Evolutionary conservation across 345 rosid genomes (phyloP).

Genomic region (Eucalyptus decipiens): DNA sequence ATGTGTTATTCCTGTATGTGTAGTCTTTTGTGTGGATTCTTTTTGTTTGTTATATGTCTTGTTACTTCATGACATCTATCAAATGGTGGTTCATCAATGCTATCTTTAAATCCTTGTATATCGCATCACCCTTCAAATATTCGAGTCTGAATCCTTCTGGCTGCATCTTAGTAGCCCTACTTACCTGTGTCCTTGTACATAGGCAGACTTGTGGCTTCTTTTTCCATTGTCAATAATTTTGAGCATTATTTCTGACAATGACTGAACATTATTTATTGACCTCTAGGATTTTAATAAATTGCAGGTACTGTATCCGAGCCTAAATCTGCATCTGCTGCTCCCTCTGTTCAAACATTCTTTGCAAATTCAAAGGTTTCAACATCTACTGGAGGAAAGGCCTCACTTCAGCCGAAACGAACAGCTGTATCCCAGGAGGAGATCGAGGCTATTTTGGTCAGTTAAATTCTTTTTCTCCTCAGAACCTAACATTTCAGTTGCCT

Average conservation of each 20-base stretch:
- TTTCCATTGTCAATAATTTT: background rate
- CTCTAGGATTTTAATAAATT: background rate
- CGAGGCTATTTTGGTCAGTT: constrained; percentile 69
- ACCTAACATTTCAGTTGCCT: background rate
- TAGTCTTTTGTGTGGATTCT: background rate
- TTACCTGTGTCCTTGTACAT: background rate
- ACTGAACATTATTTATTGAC: background rate
- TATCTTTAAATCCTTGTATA: background rate
- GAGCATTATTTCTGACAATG: background rate
- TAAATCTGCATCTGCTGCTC: constrained; percentile 20
- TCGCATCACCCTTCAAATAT: background rate
- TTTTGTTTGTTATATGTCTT: background rate
- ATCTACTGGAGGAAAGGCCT: constrained; percentile 72
- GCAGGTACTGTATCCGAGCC: constrained; percentile 29
- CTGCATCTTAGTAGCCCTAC: background rate
- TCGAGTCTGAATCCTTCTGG: background rate
- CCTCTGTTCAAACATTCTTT: constrained; percentile 22
- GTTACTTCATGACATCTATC: background rate
- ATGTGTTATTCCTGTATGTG: background rate
- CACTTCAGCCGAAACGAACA: constrained; percentile 76
- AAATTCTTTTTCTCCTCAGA: background rate
- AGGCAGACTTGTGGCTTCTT: background rate
- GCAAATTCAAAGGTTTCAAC: constrained; percentile 28
- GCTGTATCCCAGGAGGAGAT: constrained; percentile 79
- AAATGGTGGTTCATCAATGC: background rate